A percentile compares a stretch with the other conserved stretches of the same genome.
These are phyloP conservation scores for Cystobasidium onofrii DNA, from an alignment of 768 basidiomycete genomes.

Conservation along the genomic window DNA sequence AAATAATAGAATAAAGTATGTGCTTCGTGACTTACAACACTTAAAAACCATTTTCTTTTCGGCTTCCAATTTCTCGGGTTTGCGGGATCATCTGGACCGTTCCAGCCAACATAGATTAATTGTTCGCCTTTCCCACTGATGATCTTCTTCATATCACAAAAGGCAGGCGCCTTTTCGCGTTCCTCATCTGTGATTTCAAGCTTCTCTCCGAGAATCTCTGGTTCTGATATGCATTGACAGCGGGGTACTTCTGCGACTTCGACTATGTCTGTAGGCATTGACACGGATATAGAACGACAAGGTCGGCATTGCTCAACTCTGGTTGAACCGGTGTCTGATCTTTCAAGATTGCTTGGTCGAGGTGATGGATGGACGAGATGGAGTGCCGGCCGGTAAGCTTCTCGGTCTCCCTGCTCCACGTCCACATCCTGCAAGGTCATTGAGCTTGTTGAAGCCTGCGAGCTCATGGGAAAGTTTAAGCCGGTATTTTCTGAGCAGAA, in stretches of 20 bases:
- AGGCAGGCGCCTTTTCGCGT: conserved; percentile 3
- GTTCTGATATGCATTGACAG: not conserved
- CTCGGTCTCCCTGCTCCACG: not conserved
- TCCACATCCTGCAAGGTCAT: not conserved
- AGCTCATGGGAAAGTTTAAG: too few species aligned
- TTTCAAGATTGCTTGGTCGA: not conserved
- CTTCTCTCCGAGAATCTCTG: conserved; percentile 9
- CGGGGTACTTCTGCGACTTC: conserved; percentile 2
- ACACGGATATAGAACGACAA: conserved; percentile 1
- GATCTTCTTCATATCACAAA: conserved; percentile 3
- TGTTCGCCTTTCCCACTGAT: conserved; percentile 16
- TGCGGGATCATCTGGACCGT: conserved; percentile 27
- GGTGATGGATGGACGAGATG: not conserved
- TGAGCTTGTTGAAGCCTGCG: not conserved
- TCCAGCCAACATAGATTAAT: conserved; percentile 30
- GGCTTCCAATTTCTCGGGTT: conserved; percentile 29
- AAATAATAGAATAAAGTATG: not conserved
- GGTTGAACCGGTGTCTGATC: not conserved
- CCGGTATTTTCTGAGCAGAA: not conserved
- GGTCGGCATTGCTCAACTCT: conserved; percentile 2
- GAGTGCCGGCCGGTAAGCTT: not conserved
- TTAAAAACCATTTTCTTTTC: conserved; percentile 12
- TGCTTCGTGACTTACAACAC: not conserved
- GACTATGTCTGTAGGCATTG: conserved; percentile 9
- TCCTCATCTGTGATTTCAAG: conserved; percentile 16